Conservation (phyloP, 352 stramenopile genomes). For the Phytophthora cactorum region DNA sequence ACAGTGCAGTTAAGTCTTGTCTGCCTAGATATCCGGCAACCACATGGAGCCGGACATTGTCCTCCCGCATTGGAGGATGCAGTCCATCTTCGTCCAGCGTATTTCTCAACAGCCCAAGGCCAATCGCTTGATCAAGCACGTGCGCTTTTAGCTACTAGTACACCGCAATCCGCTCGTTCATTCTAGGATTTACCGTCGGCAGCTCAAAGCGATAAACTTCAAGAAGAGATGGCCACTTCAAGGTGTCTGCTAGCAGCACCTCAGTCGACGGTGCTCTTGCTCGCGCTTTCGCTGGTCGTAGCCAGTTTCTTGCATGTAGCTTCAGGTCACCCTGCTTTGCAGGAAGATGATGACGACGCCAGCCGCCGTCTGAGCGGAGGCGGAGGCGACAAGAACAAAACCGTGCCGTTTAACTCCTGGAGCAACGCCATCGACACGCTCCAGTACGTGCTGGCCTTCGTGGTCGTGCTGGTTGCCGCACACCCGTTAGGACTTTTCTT, state of each 20-base stretch:
- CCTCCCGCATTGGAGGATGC: slow-evolving; percentile 22
- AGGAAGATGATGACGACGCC: slow-evolving; percentile 21
- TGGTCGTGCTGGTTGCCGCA: slow-evolving; percentile 60
- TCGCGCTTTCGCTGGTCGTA: slow-evolving; percentile 23
- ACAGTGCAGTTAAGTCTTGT: slow-evolving; percentile 16
- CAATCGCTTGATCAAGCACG: slow-evolving; percentile 21
- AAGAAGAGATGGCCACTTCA: slow-evolving; percentile 21
- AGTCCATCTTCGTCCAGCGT: slow-evolving; percentile 17
- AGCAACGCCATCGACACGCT: slow-evolving; percentile 51
- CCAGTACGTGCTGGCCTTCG: slow-evolving; percentile 47
- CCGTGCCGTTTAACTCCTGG: slow-evolving; percentile 52
- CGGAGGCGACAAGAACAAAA: slow-evolving; percentile 33
- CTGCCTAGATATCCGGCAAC: slow-evolving; percentile 4
- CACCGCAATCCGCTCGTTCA: slow-evolving; percentile 10
- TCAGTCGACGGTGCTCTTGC: slow-evolving; percentile 15
- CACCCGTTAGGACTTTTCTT: slow-evolving; percentile 69
- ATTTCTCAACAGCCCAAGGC: slow-evolving; percentile 17
- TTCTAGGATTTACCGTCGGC: slow-evolving; percentile 28
- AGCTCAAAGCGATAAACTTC: slow-evolving; percentile 15
- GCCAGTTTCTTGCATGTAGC: slow-evolving; percentile 17
- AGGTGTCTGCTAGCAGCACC: slow-evolving; percentile 11
- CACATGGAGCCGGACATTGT: slow-evolving; percentile 27
- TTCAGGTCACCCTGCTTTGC: slow-evolving; percentile 18
- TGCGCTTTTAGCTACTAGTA: slow-evolving; percentile 7
- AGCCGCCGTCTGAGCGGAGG: slow-evolving; percentile 25